A percentile compares a stretch with the other conserved stretches of the same genome.
Conservation (phyloP, 345 rosid genomes). For the Moricandia arvensis region DNA sequence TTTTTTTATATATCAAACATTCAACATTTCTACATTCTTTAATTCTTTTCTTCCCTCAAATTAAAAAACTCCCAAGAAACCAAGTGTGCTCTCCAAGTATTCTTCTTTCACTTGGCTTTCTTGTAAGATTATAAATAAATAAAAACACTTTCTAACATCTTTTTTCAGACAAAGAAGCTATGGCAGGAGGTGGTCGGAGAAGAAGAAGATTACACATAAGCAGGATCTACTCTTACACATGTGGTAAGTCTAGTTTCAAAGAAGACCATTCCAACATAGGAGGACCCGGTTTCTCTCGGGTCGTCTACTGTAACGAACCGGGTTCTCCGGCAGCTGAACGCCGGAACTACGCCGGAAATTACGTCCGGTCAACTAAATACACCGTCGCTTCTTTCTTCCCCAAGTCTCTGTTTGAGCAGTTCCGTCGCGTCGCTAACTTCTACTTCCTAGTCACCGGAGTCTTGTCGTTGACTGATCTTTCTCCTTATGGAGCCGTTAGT, state of each 20-base stretch:
- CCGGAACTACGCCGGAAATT: constrained; percentile 55
- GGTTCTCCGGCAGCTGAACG: constrained; percentile 58
- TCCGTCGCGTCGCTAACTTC: constrained; percentile 93
- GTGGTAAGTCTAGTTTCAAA: constrained; percentile 62
- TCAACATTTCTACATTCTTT: constrained; percentile 33
- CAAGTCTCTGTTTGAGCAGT: constrained; percentile 92
- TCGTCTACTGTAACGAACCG: constrained; percentile 81
- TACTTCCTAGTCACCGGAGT: constrained; percentile 72
- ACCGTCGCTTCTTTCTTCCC: constrained; percentile 75
- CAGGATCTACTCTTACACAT: constrained; percentile 71
- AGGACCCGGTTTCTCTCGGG: constrained; percentile 82
- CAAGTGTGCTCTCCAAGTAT: constrained; percentile 32
- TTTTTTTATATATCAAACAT: neutral
- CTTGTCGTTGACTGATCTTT: constrained; percentile 64
- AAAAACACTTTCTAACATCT: neutral
- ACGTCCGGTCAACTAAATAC: constrained; percentile 76
- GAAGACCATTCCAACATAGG: constrained; percentile 83
- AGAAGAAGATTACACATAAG: constrained; percentile 58
- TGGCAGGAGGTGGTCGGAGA: constrained; percentile 57
- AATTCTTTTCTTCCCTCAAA: constrained; percentile 15
- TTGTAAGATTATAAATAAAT: constrained; percentile 2
- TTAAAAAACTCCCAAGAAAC: neutral
- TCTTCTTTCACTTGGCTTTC: neutral
- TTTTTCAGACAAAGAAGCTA: constrained; percentile 34
- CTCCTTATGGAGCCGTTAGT: constrained; percentile 70